Percentiles rank a stretch among this genome's conserved stretches.
These are phyloP conservation scores for Dryas octopetala DNA, from an alignment of 306 rosid genomes.

Conservation along the genomic window DNA sequence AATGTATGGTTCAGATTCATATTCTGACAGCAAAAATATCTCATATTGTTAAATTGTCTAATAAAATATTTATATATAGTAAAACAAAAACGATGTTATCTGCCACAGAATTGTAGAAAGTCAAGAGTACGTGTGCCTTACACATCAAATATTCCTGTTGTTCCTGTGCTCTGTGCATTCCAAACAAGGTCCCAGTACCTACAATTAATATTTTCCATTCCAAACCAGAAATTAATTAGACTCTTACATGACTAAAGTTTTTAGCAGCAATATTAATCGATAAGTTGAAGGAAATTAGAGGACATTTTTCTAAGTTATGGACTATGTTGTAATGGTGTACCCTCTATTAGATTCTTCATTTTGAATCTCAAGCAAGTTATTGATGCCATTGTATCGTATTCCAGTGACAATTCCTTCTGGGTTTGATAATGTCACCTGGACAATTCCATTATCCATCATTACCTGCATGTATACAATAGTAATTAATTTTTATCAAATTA, in stretches of 20 bases:
- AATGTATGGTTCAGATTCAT: no score
- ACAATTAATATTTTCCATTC: not conserved
- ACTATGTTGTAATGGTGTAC: slow-evolving; percentile 28
- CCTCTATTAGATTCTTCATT: slow-evolving; percentile 51
- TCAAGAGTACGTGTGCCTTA: slow-evolving; percentile 30
- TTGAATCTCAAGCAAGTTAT: slow-evolving; percentile 65
- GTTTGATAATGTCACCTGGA: slow-evolving; percentile 65
- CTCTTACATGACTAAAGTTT: not conserved
- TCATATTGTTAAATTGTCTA: no score
- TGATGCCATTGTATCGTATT: slow-evolving; percentile 60
- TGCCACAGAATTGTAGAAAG: no score
- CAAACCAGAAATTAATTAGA: not conserved
- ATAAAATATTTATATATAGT: no score
- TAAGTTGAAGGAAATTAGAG: not conserved
- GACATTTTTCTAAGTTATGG: no score
- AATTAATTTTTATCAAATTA: not conserved
- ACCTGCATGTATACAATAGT: slow-evolving; percentile 40
- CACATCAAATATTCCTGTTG: slow-evolving; percentile 72
- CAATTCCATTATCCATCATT: slow-evolving; percentile 70
- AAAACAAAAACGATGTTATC: no score
- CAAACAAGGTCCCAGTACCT: slow-evolving; percentile 98
- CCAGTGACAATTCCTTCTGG: slow-evolving; percentile 74
- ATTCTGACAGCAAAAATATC: no score
- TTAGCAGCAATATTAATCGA: no score
- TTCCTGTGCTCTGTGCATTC: slow-evolving; percentile 50